Evolutionary conservation across 2,329 filamentous ascomycete species (phyloP).

Genomic region (Talaromyces albobiverticillius): DNA sequence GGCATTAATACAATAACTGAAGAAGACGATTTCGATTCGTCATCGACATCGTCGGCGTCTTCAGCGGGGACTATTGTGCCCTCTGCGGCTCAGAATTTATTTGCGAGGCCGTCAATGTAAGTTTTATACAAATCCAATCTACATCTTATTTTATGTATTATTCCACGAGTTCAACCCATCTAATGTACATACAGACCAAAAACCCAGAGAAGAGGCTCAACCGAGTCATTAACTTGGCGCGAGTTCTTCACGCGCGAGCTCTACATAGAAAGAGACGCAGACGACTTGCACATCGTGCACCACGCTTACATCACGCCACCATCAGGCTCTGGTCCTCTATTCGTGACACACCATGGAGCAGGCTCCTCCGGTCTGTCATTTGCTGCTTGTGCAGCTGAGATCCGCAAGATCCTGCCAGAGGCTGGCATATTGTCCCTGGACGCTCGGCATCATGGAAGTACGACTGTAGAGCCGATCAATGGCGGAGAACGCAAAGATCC

Average conservation of each 20-base stretch:
- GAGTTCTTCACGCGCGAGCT: conserved; percentile 89
- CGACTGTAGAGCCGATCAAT: conserved; percentile 34
- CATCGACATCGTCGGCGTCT: conserved; percentile 76
- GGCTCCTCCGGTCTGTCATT: conserved; percentile 93
- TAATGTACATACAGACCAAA: not conserved
- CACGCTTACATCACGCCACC: conserved; percentile 90
- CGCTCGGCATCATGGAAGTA: conserved; percentile 80
- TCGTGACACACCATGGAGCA: conserved; percentile 92
- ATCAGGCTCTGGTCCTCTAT: conserved; percentile 68
- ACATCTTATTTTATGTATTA: conserved; percentile 5
- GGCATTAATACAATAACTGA: conserved; percentile 34
- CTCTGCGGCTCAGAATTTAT: conserved; percentile 68
- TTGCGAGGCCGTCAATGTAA: conserved; percentile 68
- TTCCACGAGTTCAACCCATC: too few relatives aligned
- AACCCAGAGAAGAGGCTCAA: conserved; percentile 45
- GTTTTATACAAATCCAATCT: conserved; percentile 21
- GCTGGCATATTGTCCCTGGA: conserved; percentile 84
- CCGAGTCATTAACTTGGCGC: conserved; percentile 76
- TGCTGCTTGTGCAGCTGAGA: conserved; percentile 72
- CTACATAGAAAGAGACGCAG: conserved; percentile 53
- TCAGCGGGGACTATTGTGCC: conserved; percentile 91
- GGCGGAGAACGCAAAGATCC: conserved; percentile 40
- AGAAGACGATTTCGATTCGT: conserved; percentile 57
- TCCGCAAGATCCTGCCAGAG: conserved; percentile 71
- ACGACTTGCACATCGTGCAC: conserved; percentile 56